Evolutionary conservation across 2,329 filamentous ascomycete genomes (phyloP), one percentile per base, ranked within the genome.

Genomic region (Colletotrichum sp.): DNA sequence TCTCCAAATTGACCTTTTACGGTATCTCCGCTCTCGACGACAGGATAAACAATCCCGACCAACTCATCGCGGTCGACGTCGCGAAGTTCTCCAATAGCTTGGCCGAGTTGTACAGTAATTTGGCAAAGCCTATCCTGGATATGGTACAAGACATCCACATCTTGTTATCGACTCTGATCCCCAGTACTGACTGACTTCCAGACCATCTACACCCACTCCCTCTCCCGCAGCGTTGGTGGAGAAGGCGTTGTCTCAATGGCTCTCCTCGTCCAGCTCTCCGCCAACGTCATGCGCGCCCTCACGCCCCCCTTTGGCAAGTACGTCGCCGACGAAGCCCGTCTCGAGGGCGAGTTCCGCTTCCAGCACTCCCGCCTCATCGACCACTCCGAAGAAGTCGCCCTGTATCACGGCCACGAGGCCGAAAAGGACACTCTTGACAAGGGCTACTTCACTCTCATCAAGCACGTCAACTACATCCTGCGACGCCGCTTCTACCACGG

Each of bases 1-100:
- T 99, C 16, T 96, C 95, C n/a, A 94, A 98, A 75, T 94, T 99
- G 91, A 98, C 96, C 1, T 99, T 98, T 84, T 99, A 99, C 84
- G 96, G 96, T 4, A 94, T 99, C 68, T 97, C 96, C 1, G 96
- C 97, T 0, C 89, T 99, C 43, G 97, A 99, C 81, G 97, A 99
- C 83, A 92, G 97, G 82, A 98, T 99, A 89, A 98, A 98, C 88
- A 99, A 99, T 82, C 95, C 97, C 4, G 97, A 99, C 82, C 97
- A 99, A 85, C 90, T 99, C 58, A 98, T 99, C 80, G 97, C 96
- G 0, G 96, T 98, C 32, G 97, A 99, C 83, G 95, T 99, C 12
- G 94, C 96, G 76, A 96, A 97, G 80, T 99, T 99, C 87, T 97
- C 96, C 30, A 98, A 98, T 83, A 98, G 95, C 79, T 86, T 98